Percentiles rank a stretch among this genome's conserved stretches.
These are phyloP conservation scores for Colletotrichum sp. DNA, from an alignment of 2,329 filamentous ascomycete genomes.

Conservation along the genomic window DNA sequence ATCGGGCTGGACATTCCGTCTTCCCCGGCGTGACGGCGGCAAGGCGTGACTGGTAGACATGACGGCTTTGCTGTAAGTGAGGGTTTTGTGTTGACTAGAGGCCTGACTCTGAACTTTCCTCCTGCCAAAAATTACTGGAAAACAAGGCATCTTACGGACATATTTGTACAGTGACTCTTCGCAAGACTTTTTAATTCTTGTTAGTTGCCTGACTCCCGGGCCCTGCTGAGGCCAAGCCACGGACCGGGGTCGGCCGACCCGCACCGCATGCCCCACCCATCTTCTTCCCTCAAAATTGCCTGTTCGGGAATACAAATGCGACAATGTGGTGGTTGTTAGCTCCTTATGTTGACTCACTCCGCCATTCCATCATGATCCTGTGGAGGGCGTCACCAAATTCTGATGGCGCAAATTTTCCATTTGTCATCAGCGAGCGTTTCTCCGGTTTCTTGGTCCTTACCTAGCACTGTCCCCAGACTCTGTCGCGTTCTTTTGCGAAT, in stretches of 20 bases:
- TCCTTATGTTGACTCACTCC: not conserved
- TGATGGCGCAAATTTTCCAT: not conserved
- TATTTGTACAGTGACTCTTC: not conserved
- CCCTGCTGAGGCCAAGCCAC: not conserved
- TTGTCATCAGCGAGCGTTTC: not conserved
- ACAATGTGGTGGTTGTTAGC: not conserved
- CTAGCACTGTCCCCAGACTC: not conserved
- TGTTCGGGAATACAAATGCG: slow-evolving; percentile 8
- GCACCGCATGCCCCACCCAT: not conserved
- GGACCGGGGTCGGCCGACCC: not conserved
- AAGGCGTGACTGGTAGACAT: not conserved
- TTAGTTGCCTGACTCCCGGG: not conserved
- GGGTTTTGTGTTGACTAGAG: not conserved
- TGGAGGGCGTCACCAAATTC: not conserved
- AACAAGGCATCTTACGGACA: not conserved
- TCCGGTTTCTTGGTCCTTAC: not conserved
- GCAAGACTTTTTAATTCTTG: not conserved
- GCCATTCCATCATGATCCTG: not conserved
- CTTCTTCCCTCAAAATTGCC: not conserved
- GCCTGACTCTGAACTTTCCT: not conserved
- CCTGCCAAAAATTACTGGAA: not conserved
- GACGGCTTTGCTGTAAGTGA: not conserved
- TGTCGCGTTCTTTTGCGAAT: not conserved
- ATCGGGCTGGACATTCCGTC: not conserved
- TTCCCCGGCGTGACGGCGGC: not conserved